Evolutionary conservation across 2,329 filamentous ascomycete species (phyloP).

Genomic region (Pyrenochaeta sp.): DNA sequence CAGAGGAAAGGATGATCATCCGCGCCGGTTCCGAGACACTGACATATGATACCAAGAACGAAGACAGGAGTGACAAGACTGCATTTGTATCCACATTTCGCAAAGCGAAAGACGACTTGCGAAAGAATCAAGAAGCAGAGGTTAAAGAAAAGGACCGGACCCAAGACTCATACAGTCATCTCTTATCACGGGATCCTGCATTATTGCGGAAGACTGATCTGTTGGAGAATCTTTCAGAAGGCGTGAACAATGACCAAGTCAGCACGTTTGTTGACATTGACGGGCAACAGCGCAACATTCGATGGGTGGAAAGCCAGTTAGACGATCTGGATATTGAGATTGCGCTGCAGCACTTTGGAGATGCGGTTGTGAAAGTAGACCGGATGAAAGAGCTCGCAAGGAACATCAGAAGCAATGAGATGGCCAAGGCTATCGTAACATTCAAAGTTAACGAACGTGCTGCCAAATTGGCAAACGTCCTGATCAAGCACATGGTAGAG

Average conservation of each 20-base stretch:
- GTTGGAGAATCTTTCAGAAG: slow-evolving; percentile 74
- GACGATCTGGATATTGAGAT: slow-evolving; percentile 97
- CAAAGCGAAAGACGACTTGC: slow-evolving; percentile 90
- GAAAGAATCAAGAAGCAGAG: slow-evolving; percentile 84
- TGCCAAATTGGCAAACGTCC: slow-evolving; percentile 75
- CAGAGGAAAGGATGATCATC: slow-evolving; percentile 75
- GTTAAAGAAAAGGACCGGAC: slow-evolving; percentile 86
- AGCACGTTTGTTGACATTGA: slow-evolving; percentile 92
- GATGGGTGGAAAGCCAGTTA: slow-evolving; percentile 94
- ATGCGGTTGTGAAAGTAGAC: slow-evolving; percentile 83
- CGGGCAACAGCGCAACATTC: slow-evolving; percentile 93
- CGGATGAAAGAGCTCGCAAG: slow-evolving; percentile 81
- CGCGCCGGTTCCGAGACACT: slow-evolving; percentile 90
- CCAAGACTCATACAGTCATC: slow-evolving; percentile 85
- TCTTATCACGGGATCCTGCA: slow-evolving; percentile 79
- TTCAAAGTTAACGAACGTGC: slow-evolving; percentile 90
- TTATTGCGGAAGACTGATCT: slow-evolving; percentile 81
- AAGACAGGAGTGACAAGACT: slow-evolving; percentile 79
- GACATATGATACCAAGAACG: slow-evolving; percentile 89
- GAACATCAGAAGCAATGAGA: slow-evolving; percentile 81
- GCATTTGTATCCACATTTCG: slow-evolving; percentile 87
- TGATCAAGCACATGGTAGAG: slow-evolving; percentile 79
- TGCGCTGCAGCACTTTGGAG: slow-evolving; percentile 86
- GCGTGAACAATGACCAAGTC: slow-evolving; percentile 73
- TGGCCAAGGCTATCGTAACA: slow-evolving; percentile 91